Evolutionary conservation across 1,284 basidiomycete species (phyloP).

Genomic region (Ganoderma sp.): DNA sequence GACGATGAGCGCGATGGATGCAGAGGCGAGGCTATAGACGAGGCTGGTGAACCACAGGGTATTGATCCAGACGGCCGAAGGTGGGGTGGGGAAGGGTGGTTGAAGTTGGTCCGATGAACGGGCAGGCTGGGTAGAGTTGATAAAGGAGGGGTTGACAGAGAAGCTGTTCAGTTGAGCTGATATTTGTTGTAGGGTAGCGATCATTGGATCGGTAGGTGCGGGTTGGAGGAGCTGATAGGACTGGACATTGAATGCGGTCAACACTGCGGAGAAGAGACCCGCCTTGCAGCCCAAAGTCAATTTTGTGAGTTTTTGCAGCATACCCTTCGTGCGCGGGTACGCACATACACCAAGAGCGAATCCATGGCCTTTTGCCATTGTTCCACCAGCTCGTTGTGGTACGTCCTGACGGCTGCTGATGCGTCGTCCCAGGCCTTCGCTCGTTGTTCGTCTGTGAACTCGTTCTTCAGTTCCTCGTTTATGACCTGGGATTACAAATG

Average conservation of each 20-base stretch:
- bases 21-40: slow-evolving; percentile 25
- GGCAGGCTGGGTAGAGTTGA: slow-evolving; percentile 24
- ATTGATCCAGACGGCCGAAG: slow-evolving; percentile 24
- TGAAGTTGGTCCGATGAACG: slow-evolving; percentile 7
- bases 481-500: too few relatives aligned
- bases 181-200: slow-evolving; percentile 9
- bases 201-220: neutral
- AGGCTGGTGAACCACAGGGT: slow-evolving; percentile 31
- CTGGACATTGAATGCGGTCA: slow-evolving; percentile 19
- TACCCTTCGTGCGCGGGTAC: neutral
- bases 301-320: neutral
- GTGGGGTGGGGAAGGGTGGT: slow-evolving; percentile 1
- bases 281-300: neutral
- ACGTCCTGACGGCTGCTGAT: slow-evolving; percentile 6
- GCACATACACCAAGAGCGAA: slow-evolving; percentile 10
- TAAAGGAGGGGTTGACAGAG: slow-evolving; percentile 7
- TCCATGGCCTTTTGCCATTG: slow-evolving; percentile 16
- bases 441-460: slow-evolving; percentile 8
- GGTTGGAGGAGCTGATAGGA: slow-evolving; percentile 19
- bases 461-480: neutral
- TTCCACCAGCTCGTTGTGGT: neutral
- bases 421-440: slow-evolving; percentile 3
- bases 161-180: slow-evolving; percentile 13
- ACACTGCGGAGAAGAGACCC: slow-evolving; percentile 19
- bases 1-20: slow-evolving; percentile 24